Conservation (phyloP, 2,329 filamentous ascomycete genomes). For the Aspergillus hiratsukae region DNA sequence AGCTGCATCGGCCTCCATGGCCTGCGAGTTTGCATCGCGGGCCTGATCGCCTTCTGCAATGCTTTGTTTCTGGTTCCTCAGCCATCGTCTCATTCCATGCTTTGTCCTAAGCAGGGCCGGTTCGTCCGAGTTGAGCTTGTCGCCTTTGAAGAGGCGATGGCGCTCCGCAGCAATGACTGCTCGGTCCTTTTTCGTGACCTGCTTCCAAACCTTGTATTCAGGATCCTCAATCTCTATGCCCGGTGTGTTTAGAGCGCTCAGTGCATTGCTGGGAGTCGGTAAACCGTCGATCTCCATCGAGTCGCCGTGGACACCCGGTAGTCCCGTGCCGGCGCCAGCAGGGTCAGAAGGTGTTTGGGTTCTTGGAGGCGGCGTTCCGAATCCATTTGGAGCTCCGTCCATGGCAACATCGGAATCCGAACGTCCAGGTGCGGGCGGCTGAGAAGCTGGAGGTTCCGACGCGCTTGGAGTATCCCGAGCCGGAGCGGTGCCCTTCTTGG, state of each 20-base stretch:
- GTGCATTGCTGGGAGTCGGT: constrained; percentile 62
- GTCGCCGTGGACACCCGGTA: constrained; percentile 68
- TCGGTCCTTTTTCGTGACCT: constrained; percentile 94
- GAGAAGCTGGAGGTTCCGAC: constrained; percentile 68
- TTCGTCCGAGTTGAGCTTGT: constrained; percentile 80
- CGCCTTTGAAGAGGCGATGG: constrained; percentile 77
- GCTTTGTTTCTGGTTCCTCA: constrained; percentile 71
- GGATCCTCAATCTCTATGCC: constrained; percentile 80
- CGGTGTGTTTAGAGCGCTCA: constrained; percentile 63
- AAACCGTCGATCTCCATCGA: constrained; percentile 79
- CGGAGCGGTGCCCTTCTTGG: constrained; percentile 60
- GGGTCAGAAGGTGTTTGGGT: constrained; percentile 70
- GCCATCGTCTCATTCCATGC: constrained; percentile 82
- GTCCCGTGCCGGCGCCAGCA: constrained; percentile 60
- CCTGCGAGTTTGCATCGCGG: constrained; percentile 42
- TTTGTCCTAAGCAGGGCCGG: constrained; percentile 81
- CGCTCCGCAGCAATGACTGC: constrained; percentile 81
- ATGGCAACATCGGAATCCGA: constrained; percentile 69
- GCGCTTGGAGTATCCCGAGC: constrained; percentile 71
- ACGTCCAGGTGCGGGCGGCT: constrained; percentile 46
- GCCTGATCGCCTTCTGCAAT: constrained; percentile 50
- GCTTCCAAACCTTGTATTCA: constrained; percentile 97
- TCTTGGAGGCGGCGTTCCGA: constrained; percentile 74
- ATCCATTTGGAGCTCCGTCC: constrained; percentile 76
- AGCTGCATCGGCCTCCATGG: constrained; percentile 46